Base-by-base conservation (phyloP, 2,329 filamentous ascomycete genomes). In the Fusarium citri region DNA sequence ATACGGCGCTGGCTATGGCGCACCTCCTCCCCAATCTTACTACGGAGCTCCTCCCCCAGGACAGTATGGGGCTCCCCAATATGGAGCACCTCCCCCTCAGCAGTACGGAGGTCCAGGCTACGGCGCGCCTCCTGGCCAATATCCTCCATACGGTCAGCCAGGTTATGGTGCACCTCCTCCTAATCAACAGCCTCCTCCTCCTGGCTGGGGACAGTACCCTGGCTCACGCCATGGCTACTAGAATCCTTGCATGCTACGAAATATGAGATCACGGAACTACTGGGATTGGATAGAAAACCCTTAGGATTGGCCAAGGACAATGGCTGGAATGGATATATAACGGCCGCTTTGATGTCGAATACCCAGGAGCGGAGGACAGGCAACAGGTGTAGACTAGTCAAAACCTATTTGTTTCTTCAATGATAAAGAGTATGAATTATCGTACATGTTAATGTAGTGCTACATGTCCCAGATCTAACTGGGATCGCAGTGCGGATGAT, bases 181-280 rank as follows among this genome's bases (percentile, higher is more conserved):
- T 14, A 65, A 58, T 20, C 71, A 73, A 25, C 71, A 73, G 12
- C 73, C 69, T 51, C 71, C 69, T 51, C 71, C 77, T 9, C 71
- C 77, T 9, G 72, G 74, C 12, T 82, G 80, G 79, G 75, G 73
- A 47, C 75, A 80, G 53, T 82, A 81, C 53, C 79, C 79, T n/a
- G 80, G 80, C 16, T 79, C 81, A 60, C 73, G 74, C 49, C 80
- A 76, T 45, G 74, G 78, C n/a, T 79, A 80, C 62, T 79, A 66
- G 64, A 59, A 28, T 16, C 34, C 18, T 37, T n/a, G 34, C 18
- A 37, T 34, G 37, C 20, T 50, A 50, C 23, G 51, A 55, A 45
- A 37, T 42, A 47, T 28, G 49, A 53, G 26, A 43, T 34, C 30
- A 37, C 31, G 20, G 20, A 41, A 45, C 20, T 49, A 47, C 30